Percentiles rank a stretch among this genome's conserved stretches.
Conservation (phyloP, 129 eudicot genomes). For the Artemisia argyi region DNA sequence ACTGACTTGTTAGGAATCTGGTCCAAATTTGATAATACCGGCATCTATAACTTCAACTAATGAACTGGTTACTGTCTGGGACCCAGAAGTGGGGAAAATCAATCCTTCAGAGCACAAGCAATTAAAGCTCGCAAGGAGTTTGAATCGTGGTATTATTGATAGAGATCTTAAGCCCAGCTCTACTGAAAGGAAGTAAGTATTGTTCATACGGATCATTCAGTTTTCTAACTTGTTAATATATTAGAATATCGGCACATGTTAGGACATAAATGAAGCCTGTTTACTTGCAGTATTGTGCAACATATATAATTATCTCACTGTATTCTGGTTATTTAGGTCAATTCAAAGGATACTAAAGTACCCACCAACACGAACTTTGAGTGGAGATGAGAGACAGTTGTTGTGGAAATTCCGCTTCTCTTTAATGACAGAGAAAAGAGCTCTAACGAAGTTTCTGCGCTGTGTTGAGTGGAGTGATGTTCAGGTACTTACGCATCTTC, state of each 20-base stretch:
- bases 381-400: constrained; percentile 95
- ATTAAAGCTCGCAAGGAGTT: constrained; percentile 90
- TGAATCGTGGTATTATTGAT: constrained; percentile 95
- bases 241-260: background rate
- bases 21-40: constrained; percentile 86
- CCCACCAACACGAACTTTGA: constrained; percentile 93
- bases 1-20: constrained; percentile 67
- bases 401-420: constrained; percentile 98
- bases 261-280: background rate
- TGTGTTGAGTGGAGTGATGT: constrained; percentile 99
- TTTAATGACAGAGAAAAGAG: constrained; percentile 88
- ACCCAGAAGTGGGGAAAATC: constrained; percentile 93
- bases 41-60: constrained; percentile 88
- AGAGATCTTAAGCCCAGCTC: constrained; percentile 93
- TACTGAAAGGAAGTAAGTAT: constrained; percentile 86
- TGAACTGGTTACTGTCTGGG: constrained; percentile 95
- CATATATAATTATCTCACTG: constrained; percentile 4
- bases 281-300: background rate
- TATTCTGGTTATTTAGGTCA: constrained; percentile 52
- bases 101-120: constrained; percentile 99
- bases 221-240: background rate
- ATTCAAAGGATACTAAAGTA: constrained; percentile 87
- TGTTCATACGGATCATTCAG: background rate
- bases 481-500: constrained; percentile 51
- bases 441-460: constrained; percentile 91